These are phyloP conservation scores for Candida maltosa DNA, from an alignment of 805 yeast species.

Conservation along the genomic window DNA sequence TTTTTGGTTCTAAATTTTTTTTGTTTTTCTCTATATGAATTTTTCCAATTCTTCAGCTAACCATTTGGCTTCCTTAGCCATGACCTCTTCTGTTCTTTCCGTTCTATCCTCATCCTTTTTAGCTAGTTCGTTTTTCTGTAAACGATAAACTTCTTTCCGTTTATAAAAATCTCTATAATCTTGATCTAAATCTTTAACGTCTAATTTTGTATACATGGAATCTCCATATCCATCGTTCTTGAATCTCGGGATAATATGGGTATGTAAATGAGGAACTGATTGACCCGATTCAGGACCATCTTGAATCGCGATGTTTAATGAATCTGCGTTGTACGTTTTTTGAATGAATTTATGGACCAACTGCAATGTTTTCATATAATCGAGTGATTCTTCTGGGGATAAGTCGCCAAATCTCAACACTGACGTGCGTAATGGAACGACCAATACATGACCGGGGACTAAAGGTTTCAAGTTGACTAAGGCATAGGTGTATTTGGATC, in stretches of 20 bases:
- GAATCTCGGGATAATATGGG: constrained; percentile 88
- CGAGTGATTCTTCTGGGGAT: constrained; percentile 66
- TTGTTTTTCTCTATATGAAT: constrained; percentile 13
- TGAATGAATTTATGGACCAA: constrained; percentile 66
- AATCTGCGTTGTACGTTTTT: constrained; percentile 68
- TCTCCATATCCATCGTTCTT: constrained; percentile 55
- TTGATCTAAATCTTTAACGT: constrained; percentile 47
- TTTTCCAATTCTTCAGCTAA: constrained; percentile 41
- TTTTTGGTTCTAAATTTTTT: constrained; percentile 1
- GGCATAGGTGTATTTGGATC: constrained; percentile 69
- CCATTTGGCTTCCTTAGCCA: constrained; percentile 69
- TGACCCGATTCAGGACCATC: constrained; percentile 98
- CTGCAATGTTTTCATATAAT: constrained; percentile 76
- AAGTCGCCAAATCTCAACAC: constrained; percentile 69
- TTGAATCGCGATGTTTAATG: constrained; percentile 88
- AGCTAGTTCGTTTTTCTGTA: constrained; percentile 20
- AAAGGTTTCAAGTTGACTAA: constrained; percentile 89
- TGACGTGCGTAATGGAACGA: constrained; percentile 70
- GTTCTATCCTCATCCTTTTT: constrained; percentile 48
- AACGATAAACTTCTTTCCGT: constrained; percentile 22
- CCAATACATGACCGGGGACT: constrained; percentile 89
- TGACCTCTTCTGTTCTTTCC: constrained; percentile 57
- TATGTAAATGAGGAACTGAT: constrained; percentile 91
- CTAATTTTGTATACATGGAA: constrained; percentile 60
- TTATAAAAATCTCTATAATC: constrained; percentile 22